These are phyloP conservation scores for Psilocybe sp. DNA, from an alignment of 768 basidiomycete genomes.

Conservation along the genomic window DNA sequence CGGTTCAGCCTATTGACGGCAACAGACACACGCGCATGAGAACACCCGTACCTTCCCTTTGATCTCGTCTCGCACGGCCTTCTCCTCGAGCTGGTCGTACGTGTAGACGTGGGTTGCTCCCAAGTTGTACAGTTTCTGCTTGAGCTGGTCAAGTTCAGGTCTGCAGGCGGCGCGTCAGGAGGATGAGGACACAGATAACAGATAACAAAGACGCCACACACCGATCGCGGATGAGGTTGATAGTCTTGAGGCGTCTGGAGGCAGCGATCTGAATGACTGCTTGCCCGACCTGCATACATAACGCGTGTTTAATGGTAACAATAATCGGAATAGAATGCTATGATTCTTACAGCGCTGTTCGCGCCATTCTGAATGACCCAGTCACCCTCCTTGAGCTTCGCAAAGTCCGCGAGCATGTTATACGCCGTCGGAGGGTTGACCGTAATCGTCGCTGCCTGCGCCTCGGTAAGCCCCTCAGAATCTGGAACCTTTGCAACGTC, in stretches of 20 bases:
- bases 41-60: slow-evolving; percentile 65
- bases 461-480: slow-evolving; percentile 45
- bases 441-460: slow-evolving; percentile 72
- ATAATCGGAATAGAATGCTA: not conserved
- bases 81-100: slow-evolving; percentile 70
- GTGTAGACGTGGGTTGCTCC: slow-evolving; percentile 79
- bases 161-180: slow-evolving; percentile 27
- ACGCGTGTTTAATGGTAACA: not conserved
- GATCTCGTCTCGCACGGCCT: slow-evolving; percentile 47
- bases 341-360: slow-evolving; percentile 68
- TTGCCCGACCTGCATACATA: slow-evolving; percentile 62
- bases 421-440: slow-evolving; percentile 86
- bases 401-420: slow-evolving; percentile 76
- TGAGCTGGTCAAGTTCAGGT: slow-evolving; percentile 49
- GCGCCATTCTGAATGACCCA: slow-evolving; percentile 87
- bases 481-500: slow-evolving; percentile 64
- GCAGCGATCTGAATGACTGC: slow-evolving; percentile 86
- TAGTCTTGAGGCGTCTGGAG: slow-evolving; percentile 63
- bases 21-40: slow-evolving; percentile 28
- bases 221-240: slow-evolving; percentile 81
- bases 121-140: slow-evolving; percentile 47
- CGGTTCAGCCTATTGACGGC: not conserved
- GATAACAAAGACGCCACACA: slow-evolving; percentile 16
- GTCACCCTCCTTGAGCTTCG: slow-evolving; percentile 60
- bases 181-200: not conserved